These are phyloP conservation scores for Phytopythium litorale DNA, from an alignment of 352 stramenopile genomes.

Conservation along the genomic window DNA sequence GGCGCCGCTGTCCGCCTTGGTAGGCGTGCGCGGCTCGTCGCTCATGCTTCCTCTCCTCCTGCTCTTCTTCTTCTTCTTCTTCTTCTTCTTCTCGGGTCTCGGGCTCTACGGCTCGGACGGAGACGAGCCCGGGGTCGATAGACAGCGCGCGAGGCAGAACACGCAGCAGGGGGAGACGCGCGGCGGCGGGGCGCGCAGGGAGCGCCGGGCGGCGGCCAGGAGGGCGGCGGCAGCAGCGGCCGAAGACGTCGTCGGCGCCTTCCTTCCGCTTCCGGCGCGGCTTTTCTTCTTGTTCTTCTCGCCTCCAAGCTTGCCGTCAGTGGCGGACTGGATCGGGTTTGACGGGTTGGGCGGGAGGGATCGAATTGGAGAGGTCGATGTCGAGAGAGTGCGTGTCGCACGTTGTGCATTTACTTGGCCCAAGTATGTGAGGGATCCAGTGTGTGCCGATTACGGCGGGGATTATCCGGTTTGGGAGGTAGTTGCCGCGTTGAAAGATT, in stretches of 20 bases:
- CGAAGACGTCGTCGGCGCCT: too few relatives aligned
- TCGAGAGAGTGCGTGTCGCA: not conserved
- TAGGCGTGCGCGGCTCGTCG: slow-evolving; percentile 12
- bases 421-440: not conserved
- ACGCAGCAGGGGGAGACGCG: not conserved
- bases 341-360: not conserved
- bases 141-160: not conserved
- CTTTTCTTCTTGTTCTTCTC: not conserved
- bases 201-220: not conserved
- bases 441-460: not conserved
- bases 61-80: not conserved
- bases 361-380: not conserved
- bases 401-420: not conserved
- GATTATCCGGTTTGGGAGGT: not conserved
- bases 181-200: not conserved
- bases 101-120: too few relatives aligned
- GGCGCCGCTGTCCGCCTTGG: slow-evolving; percentile 16
- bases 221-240: not conserved
- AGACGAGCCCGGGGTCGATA: not conserved
- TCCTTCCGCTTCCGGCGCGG: not conserved
- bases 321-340: not conserved
- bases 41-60: not conserved
- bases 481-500: not conserved
- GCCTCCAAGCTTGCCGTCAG: not conserved
- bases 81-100: not conserved